A percentile compares a stretch with the other conserved stretches of the same genome.
Conservation (phyloP, 352 stramenopile genomes). For the Pythium phragmiticola region DNA sequence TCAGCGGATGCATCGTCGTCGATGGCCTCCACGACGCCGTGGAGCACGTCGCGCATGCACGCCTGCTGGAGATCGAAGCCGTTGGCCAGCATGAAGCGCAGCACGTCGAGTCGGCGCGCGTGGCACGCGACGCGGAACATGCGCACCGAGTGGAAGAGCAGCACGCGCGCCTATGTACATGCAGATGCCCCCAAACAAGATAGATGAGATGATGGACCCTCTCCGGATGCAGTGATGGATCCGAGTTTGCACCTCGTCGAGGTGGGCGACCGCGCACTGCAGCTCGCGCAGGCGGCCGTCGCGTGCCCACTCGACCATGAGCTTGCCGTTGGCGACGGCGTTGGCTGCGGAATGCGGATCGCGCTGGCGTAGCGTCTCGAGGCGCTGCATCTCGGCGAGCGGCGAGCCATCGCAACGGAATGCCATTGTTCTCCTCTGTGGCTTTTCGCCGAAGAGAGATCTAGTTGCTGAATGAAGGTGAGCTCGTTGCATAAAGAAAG, state of each 20-base stretch:
- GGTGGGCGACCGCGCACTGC: constrained; percentile 42
- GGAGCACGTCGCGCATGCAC: constrained; percentile 54
- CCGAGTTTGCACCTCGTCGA: constrained; percentile 36
- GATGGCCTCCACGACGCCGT: constrained; percentile 45
- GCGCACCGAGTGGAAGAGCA: constrained; percentile 62
- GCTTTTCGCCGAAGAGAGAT: background rate
- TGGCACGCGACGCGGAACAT: constrained; percentile 68
- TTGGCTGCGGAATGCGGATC: constrained; percentile 56
- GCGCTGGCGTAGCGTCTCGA: constrained; percentile 41
- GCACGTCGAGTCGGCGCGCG: constrained; percentile 44
- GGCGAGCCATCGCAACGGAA: constrained; percentile 42
- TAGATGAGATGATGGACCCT: constrained; percentile 28
- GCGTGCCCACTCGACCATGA: constrained; percentile 49
- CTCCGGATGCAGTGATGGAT: background rate
- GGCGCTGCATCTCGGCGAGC: constrained; percentile 57
- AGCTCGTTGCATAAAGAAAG: constrained; percentile 2
- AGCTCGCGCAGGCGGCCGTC: constrained; percentile 53
- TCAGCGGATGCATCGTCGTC: constrained; percentile 31
- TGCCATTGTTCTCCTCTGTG: constrained; percentile 13
- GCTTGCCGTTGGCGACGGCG: constrained; percentile 60
- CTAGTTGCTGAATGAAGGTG: background rate
- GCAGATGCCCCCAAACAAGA: background rate
- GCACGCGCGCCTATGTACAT: constrained; percentile 34
- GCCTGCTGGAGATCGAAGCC: constrained; percentile 62
- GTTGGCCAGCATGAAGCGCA: constrained; percentile 63